Percentiles rank a stretch among this genome's conserved stretches.
These are phyloP conservation scores for Camellia granthamiana DNA, from an alignment of 148 eudicot genomes.

Conservation along the genomic window DNA sequence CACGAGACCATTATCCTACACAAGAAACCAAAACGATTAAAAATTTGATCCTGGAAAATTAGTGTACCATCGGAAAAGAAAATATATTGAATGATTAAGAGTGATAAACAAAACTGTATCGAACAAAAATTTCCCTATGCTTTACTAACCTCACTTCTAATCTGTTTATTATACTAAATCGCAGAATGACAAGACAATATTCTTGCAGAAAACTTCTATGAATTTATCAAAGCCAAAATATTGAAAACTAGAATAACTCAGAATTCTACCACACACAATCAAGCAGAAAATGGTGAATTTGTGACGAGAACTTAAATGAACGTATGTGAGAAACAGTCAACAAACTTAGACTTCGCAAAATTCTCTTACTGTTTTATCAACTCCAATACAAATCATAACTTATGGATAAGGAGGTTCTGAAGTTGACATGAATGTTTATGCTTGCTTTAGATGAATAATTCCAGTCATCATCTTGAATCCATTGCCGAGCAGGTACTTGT, in stretches of 20 bases:
- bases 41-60: background rate
- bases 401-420: background rate
- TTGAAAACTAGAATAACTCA: background rate
- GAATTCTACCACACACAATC: background rate
- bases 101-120: too few species aligned
- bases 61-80: background rate
- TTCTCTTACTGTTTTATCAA: background rate
- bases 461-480: slow-evolving; percentile 3
- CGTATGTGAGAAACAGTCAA: background rate
- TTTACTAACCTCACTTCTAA: background rate
- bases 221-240: background rate
- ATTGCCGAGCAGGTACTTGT: background rate
- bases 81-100: too few species aligned
- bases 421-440: background rate
- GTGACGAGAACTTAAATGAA: background rate
- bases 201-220: slow-evolving; percentile 5
- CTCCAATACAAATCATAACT: background rate
- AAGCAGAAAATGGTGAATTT: background rate
- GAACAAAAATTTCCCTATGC: too few species aligned
- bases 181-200: background rate
- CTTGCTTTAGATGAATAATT: background rate
- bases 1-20: slow-evolving; percentile 91
- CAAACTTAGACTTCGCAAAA: background rate
- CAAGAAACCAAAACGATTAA: background rate
- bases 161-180: background rate